Conservation (phyloP, 805 yeast species). For the Candida hispaniensis region DNA sequence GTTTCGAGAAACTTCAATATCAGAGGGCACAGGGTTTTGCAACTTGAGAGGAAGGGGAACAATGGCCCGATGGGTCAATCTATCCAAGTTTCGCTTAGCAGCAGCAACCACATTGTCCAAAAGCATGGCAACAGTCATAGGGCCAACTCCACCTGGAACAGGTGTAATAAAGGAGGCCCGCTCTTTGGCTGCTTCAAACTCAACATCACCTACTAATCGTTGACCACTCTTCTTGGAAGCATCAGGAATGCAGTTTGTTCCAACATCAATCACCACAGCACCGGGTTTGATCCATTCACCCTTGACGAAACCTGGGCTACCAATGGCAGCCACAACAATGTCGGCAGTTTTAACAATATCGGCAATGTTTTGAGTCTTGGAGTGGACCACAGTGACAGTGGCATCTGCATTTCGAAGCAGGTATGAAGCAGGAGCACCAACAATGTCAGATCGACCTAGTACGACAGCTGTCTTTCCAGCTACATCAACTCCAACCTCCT, state of each 20-base stretch:
- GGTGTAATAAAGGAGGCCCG: constrained; percentile 75
- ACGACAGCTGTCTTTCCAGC: constrained; percentile 81
- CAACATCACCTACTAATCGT: constrained; percentile 88
- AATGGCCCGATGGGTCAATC: constrained; percentile 39
- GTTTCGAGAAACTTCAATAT: constrained; percentile 77
- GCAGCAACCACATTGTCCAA: constrained; percentile 74
- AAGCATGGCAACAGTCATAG: constrained; percentile 98
- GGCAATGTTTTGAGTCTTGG: constrained; percentile 56
- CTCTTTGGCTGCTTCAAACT: constrained; percentile 51
- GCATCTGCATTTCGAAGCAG: constrained; percentile 66
- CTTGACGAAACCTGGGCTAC: constrained; percentile 69
- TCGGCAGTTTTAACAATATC: constrained; percentile 59
- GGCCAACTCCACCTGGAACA: constrained; percentile 99
- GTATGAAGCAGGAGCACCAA: constrained; percentile 86
- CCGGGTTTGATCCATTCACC: constrained; percentile 83
- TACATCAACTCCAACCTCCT: constrained; percentile 51
- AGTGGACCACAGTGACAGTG: constrained; percentile 82
- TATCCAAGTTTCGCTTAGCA: constrained; percentile 48
- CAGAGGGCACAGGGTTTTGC: constrained; percentile 73
- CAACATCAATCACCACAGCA: constrained; percentile 88
- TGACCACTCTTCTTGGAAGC: constrained; percentile 62
- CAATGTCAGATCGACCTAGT: constrained; percentile 93
- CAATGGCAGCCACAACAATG: constrained; percentile 88
- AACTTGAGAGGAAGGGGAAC: constrained; percentile 46
- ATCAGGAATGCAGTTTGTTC: constrained; percentile 82